Evolutionary conservation across 257 asterid genomes (phyloP), one percentile per base, ranked within the genome.

Genomic region (Euphrasia confusa): DNA sequence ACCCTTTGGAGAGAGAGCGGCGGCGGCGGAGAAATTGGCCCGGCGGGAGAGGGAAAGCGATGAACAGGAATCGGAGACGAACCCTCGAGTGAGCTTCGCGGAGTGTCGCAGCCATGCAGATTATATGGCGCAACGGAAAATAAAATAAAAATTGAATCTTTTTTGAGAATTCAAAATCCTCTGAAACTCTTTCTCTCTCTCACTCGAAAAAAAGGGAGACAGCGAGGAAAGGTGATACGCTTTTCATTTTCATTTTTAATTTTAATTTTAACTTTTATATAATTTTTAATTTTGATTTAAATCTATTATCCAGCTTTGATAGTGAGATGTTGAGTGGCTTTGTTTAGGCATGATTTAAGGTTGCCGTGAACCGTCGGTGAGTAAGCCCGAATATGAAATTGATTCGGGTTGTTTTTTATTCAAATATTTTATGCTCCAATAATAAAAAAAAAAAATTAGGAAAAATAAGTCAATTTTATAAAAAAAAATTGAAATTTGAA

Each of bases 41-140:
- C n/a, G 50, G 50, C 5, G 50, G 50, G 15, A 44, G 50, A 40
- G 50, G 14, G 14, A 1, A 11, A 44, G 50, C 50, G 50, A 44
- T 11, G n/a, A 44, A 44, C 6, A 11, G 50, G 54, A 52, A 74
- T 75, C 59, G 69, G 70, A 72, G 70, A 64, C 63, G 87, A 74
- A 74, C 73, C 87, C 77, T 69, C 81, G 91, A 66, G 88, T 74
- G 73, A 74, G 85, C 79, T 61, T 77, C 75, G 45, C 68, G 74
- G 58, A 76, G 78, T 65, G 65, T 68, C 79, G 58, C 75, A 70
- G 78, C 86, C 93, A 84, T 84, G 93, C 86, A 80, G 79, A 71
- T 72, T 28, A 28, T 28, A 28, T 4, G 32, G 32, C 32, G 32
- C 32, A 28, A 3, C 32, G 4, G 32, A 28, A 28, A 28, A 28